Conservation (phyloP, 2,329 filamentous ascomycete species). For the Keithomyces neogunnii region DNA sequence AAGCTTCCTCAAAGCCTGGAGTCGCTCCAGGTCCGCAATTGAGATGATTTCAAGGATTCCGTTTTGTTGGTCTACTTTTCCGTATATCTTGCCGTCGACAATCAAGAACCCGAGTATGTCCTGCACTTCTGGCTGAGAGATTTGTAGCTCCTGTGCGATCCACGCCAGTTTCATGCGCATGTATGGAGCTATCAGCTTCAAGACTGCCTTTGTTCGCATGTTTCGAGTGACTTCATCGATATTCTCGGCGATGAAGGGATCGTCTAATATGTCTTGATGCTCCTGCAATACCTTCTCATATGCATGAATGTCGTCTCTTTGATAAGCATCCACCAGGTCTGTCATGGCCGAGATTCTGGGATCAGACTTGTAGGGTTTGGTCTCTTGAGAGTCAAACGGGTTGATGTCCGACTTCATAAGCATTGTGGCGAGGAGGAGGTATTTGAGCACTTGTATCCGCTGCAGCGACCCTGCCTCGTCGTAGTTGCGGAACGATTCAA, state of each 20-base stretch:
- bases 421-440: constrained; percentile 94
- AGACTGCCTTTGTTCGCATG: constrained; percentile 91
- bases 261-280: constrained; percentile 81
- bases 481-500: constrained; percentile 97
- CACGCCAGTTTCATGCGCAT: constrained; percentile 82
- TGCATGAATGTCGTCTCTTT: constrained; percentile 84
- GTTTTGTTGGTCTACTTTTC: constrained; percentile 80
- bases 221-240: constrained; percentile 98
- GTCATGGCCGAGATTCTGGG: constrained; percentile 96
- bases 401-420: constrained; percentile 98
- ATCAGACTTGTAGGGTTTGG: constrained; percentile 95
- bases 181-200: constrained; percentile 91
- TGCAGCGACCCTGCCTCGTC: constrained; percentile 95
- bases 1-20: constrained; percentile 66
- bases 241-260: constrained; percentile 96
- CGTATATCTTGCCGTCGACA: constrained; percentile 77
- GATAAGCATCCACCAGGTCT: constrained; percentile 91
- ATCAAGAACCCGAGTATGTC: constrained; percentile 96
- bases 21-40: constrained; percentile 63
- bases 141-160: constrained; percentile 81
- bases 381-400: constrained; percentile 97
- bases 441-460: constrained; percentile 94
- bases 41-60: constrained; percentile 77
- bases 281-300: constrained; percentile 83
- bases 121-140: constrained; percentile 77